Conservation (phyloP, 768 basidiomycete genomes). For the Pulveroboletus sp. region DNA sequence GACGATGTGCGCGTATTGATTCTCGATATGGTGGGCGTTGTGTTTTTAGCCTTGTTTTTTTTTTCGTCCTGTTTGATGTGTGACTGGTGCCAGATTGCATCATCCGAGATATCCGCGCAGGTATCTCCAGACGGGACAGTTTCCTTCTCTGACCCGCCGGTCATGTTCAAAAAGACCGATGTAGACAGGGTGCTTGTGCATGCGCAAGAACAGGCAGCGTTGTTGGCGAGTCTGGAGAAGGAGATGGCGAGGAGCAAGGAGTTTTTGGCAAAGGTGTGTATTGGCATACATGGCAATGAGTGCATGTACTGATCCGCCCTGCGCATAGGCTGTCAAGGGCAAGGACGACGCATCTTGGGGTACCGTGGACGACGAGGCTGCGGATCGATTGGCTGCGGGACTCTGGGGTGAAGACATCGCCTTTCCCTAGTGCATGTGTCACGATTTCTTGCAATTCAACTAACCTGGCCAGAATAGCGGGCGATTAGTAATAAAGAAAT, state of each 20-base stretch:
- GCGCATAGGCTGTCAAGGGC: slow-evolving; percentile 28
- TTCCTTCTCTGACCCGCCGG: slow-evolving; percentile 64
- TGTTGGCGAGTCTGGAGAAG: slow-evolving; percentile 23
- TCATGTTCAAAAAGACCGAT: slow-evolving; percentile 56
- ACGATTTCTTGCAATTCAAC: too few relatives aligned
- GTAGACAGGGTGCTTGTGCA: slow-evolving; percentile 57
- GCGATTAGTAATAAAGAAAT: too few relatives aligned
- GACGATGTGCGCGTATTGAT: slow-evolving; percentile 59
- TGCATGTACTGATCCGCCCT: not conserved
- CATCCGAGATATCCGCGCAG: slow-evolving; percentile 64
- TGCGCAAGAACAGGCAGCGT: slow-evolving; percentile 46
- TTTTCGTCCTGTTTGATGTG: too few relatives aligned
- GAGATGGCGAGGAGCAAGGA: slow-evolving; percentile 62
- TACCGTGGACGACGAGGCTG: slow-evolving; percentile 26
- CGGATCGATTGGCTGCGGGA: slow-evolving; percentile 20
- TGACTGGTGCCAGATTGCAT: slow-evolving; percentile 53
- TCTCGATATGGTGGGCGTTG: slow-evolving; percentile 66
- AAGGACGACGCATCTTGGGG: slow-evolving; percentile 29
- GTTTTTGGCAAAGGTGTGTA: slow-evolving; percentile 64
- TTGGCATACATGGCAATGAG: too few relatives aligned
- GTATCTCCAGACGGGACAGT: slow-evolving; percentile 71
- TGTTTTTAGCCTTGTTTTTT: too few relatives aligned
- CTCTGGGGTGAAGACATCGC: slow-evolving; percentile 28
- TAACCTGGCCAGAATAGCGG: too few relatives aligned
- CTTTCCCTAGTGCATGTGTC: slow-evolving; percentile 12